These are phyloP conservation scores for Plasmodium gaboni DNA, from an alignment of 169 alveolate genomes.

Conservation along the genomic window DNA sequence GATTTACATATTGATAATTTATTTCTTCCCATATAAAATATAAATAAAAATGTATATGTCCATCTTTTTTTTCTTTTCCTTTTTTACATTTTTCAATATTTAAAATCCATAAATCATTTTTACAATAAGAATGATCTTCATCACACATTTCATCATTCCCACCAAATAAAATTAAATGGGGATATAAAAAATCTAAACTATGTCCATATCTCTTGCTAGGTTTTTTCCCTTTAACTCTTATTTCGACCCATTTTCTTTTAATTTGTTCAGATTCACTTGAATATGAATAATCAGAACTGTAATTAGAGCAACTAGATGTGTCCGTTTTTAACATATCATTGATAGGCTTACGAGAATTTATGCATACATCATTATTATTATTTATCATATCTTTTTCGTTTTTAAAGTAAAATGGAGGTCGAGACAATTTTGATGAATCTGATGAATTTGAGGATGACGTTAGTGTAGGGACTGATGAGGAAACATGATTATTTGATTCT, in stretches of 20 bases:
- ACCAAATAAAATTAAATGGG: conserved; percentile 63
- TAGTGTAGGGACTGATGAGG: not conserved
- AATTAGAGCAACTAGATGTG: not conserved
- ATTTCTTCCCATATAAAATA: conserved; percentile 62
- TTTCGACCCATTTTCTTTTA: conserved; percentile 58
- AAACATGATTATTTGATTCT: conserved; percentile 3
- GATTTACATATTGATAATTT: conserved; percentile 28
- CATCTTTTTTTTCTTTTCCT: conserved; percentile 15
- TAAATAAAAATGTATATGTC: not conserved
- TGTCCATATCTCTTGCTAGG: conserved; percentile 74
- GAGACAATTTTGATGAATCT: conserved; percentile 8
- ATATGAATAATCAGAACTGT: conserved; percentile 15
- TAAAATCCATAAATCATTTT: conserved; percentile 71
- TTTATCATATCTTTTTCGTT: not conserved
- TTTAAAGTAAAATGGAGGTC: not conserved
- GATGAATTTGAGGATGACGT: conserved; percentile 25
- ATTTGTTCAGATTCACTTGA: conserved; percentile 5
- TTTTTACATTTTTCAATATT: conserved; percentile 50
- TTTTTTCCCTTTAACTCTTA: conserved; percentile 25
- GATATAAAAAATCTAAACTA: conserved; percentile 67
- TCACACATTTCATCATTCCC: conserved; percentile 62
- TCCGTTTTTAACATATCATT: conserved; percentile 6
- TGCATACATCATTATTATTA: not conserved
- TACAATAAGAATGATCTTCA: conserved; percentile 33
- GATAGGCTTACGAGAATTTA: conserved; percentile 36